Evolutionary conservation across 2,329 filamentous ascomycete genomes (phyloP), one percentile per base, ranked within the genome.

Genomic region (Sporothrix schenckii): DNA sequence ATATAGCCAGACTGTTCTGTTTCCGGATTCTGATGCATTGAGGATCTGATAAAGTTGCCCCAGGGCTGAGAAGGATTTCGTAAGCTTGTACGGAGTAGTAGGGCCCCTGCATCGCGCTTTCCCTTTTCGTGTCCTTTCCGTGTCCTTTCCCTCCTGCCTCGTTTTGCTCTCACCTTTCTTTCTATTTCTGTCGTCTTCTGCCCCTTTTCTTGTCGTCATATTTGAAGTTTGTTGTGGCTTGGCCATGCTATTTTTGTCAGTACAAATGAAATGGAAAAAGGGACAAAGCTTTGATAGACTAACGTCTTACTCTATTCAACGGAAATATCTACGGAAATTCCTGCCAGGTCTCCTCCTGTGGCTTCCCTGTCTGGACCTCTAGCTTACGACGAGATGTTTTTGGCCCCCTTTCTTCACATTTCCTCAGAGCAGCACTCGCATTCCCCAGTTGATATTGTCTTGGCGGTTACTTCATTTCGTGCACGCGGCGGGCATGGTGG

Each of bases 101-200:
- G 6, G n/a, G 7, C 39, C 58, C 58, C n/a, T 63, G 21, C 58
- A 27, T 27, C 39, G 21, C 21, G n/a, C 39, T 47, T 21, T 19
- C n/a, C 54, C 39, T 58, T n/a, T 2, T 10, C 30, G 54, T 58
- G 16, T 16, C 54, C 34, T 63, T 27, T 63, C 39, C 5, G 19
- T n/a, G 49, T n/a, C 49, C 49, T 50, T 10, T 27, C 39, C 39
- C 21, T 41, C 11, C 34, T 24, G 10, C 34, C 39, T 41, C n/a
- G 39, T 61, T 34, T 61, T 60, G 21, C 56, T 16, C 11, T 14
- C 13, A 13, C 24, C 21, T 47, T 63, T 63, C 58, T 27, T 24
- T 47, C 39, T 27, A 47, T 39, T 63, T 63, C 58, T 44, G 7
- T 10, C 21, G 3, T 47, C 58, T 63, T 63, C 58, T 63, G 21